Conservation (phyloP, 2,329 filamentous ascomycete species). For the Aspergillus quadricinctus region DNA sequence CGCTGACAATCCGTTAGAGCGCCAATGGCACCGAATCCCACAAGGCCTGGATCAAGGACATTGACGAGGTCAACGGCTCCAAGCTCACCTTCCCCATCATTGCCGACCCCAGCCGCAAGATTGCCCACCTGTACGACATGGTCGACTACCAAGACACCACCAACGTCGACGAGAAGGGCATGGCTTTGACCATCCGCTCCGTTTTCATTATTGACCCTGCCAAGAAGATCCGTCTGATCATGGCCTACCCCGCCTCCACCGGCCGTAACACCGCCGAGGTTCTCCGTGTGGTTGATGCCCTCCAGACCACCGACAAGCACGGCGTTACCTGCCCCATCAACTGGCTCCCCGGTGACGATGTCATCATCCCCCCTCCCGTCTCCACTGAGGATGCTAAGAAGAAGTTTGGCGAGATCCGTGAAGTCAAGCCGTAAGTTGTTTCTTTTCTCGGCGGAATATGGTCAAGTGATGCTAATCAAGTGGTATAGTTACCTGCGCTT, state of each 20-base stretch:
- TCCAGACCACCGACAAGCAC: conserved; percentile 85
- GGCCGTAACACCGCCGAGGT: conserved; percentile 80
- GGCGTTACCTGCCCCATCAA: conserved; percentile 85
- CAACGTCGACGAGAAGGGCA: conserved; percentile 74
- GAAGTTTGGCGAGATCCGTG: conserved; percentile 71
- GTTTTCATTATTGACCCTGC: conserved; percentile 94
- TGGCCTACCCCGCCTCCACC: conserved; percentile 88
- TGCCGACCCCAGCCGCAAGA: conserved; percentile 73
- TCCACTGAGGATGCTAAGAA: conserved; percentile 81
- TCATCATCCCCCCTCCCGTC: conserved; percentile 82
- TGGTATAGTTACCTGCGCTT: conserved; percentile 34
- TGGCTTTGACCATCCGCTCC: conserved; percentile 89
- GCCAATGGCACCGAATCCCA: conserved; percentile 84
- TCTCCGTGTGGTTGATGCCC: conserved; percentile 72
- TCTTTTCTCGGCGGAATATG: neutral
- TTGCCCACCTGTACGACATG: conserved; percentile 78
- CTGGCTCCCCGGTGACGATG: conserved; percentile 84
- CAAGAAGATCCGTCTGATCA: conserved; percentile 90
- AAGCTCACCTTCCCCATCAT: conserved; percentile 75
- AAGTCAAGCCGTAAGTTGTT: conserved; percentile 53
- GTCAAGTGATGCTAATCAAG: conserved; percentile 1
- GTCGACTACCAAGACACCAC: conserved; percentile 78
- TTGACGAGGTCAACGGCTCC: conserved; percentile 71
- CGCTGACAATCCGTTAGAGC: conserved; percentile 35
- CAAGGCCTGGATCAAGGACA: conserved; percentile 86